These are phyloP conservation scores for Pleurozium schreberi DNA, from an alignment of 225 moss, liverwort and hornwort species.

Conservation along the genomic window DNA sequence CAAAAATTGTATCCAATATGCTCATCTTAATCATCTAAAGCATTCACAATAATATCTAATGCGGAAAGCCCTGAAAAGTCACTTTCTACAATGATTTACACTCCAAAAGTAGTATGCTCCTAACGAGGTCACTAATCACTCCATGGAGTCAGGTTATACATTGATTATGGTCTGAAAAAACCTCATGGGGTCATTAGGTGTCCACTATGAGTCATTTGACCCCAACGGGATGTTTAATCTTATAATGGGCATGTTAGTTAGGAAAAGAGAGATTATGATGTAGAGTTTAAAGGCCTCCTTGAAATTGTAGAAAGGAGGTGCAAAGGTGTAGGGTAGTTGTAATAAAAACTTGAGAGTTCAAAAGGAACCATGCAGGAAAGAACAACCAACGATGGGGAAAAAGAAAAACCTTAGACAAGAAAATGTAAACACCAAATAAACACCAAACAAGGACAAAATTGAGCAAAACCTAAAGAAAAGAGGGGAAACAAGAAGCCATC, in stretches of 20 bases:
- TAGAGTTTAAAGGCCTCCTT: neutral
- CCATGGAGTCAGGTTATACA: too few relatives aligned
- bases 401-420: neutral
- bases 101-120: too few relatives aligned
- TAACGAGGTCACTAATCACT: too few relatives aligned
- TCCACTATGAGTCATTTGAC: too few relatives aligned
- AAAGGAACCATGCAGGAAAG: neutral
- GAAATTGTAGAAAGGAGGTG: neutral
- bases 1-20: too few relatives aligned
- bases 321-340: neutral
- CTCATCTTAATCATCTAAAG: too few relatives aligned
- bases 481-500: neutral
- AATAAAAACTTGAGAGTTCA: neutral
- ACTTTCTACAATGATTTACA: too few relatives aligned
- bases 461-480: accelerated
- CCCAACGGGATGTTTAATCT: too few relatives aligned
- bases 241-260: neutral
- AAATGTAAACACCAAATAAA: neutral
- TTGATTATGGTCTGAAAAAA: too few relatives aligned
- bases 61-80: too few relatives aligned
- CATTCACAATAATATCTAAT: too few relatives aligned
- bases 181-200: too few relatives aligned
- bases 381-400: neutral
- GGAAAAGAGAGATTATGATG: neutral
- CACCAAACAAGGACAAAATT: neutral